Percentiles rank a stretch among this genome's conserved stretches.
phyloP scores from a whole-genome alignment of 345 rosid genomes.

The Pugionium cornutum region DNA sequence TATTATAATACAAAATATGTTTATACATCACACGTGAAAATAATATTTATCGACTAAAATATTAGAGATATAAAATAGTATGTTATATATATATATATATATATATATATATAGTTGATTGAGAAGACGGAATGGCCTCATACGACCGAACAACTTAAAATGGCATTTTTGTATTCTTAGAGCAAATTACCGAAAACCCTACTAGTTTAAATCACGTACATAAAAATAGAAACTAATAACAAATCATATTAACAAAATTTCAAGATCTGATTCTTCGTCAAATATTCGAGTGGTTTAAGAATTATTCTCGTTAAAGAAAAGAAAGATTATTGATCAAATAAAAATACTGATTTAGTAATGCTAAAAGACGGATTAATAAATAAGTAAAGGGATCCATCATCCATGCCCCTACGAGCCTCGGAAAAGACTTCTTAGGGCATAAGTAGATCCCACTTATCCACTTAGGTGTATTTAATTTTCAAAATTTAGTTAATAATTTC shows the following conservation, averaged over 20 bases:
- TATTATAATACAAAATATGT: too few species aligned
- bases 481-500: too few species aligned
- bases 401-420: constrained; percentile 34
- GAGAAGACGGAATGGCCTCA: constrained; percentile 38
- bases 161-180: constrained; percentile 8
- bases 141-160: constrained; percentile 14
- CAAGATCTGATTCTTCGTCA: constrained; percentile 32
- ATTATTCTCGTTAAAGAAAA: constrained; percentile 30
- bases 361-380: neutral
- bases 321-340: constrained; percentile 23
- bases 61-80: constrained; percentile 10
- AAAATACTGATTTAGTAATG: constrained; percentile 13
- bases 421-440: constrained; percentile 38
- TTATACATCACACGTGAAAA: too few species aligned
- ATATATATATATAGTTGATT: neutral
- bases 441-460: constrained; percentile 42
- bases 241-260: constrained; percentile 25
- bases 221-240: constrained; percentile 24
- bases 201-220: too few species aligned
- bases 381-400: too few species aligned
- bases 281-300: constrained; percentile 27
- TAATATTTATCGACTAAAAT: neutral
- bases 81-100: constrained; percentile 3
- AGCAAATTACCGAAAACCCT: too few species aligned
- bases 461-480: too few species aligned